Evolutionary conservation across 176 grass and related monocot genomes (phyloP), one percentile per base, ranked within the genome.

Genomic region (Oryza officinalis): DNA sequence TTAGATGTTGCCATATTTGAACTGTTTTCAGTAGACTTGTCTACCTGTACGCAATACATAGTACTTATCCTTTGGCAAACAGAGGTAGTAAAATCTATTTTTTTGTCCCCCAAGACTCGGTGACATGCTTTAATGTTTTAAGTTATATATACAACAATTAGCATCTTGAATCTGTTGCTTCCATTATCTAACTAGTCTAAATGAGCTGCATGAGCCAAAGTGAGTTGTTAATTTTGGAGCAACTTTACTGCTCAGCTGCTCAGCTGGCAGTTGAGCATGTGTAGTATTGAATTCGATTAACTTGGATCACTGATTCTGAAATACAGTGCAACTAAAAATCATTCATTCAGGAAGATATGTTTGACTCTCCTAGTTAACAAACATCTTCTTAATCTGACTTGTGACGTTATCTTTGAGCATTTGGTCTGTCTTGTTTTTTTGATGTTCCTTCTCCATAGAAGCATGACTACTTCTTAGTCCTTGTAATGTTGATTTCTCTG

Each of bases 21-120:
- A 43, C 27, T 18, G 5, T 37, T 78, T 26, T 45, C 0, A 2
- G n/a, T 67, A 63, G 5, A 75, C 7, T 30, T 75, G 20, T 89
- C 80, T 80, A 89, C 75, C n/a, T 80, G 22, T 65, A 26, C 1
- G 13, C 47, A 61, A n/a, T 61, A 25, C n/a, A 61, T 25, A 59
- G 23, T 30, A 54, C 18, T 65, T 74, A 50, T 17, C 37, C 37
- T 38, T 38, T 38, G 37, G 37, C 37, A 38, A 38, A 38, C 7
- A 1, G 6, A 38, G 6, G 37, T 38, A 38, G 37, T 38, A 8
- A 38, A 69, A 71, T 72, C 41, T 63, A 61, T 63, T 63, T 32
- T 2, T 12, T 73, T 65, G 17, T 8, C 46, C 8, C 27, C 15
- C 11, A 47, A 6, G 18, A 32, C 22, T 20, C n/a, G 60, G 6